These are phyloP conservation scores for Rhizopus arrhizus DNA, from an alignment of 371 early-diverging fungal genomes.

Conservation along the genomic window DNA sequence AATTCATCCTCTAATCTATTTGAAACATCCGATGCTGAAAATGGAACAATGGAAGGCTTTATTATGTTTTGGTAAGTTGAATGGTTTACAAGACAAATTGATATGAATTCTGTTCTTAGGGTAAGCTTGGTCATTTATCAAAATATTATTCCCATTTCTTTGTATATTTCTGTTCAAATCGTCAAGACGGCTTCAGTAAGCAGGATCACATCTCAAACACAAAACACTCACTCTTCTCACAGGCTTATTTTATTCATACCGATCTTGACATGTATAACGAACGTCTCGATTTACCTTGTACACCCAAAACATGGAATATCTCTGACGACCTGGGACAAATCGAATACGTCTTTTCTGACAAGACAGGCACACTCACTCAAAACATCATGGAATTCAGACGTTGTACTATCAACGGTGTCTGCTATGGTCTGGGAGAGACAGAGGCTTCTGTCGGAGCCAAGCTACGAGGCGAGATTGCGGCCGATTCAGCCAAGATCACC, in stretches of 20 bases:
- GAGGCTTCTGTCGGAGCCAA: slow-evolving; percentile 50
- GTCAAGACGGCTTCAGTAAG: slow-evolving; percentile 75
- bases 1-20: slow-evolving; percentile 37
- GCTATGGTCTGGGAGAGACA: slow-evolving; percentile 70
- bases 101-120: slow-evolving; percentile 21
- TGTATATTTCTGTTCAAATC: slow-evolving; percentile 95
- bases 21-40: slow-evolving; percentile 45
- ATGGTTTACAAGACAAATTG: no score
- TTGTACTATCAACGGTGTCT: slow-evolving; percentile 84
- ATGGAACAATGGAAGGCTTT: slow-evolving; percentile 52
- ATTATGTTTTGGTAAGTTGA: slow-evolving; percentile 50
- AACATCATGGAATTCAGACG: slow-evolving; percentile 82
- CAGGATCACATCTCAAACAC: no score
- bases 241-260: slow-evolving; percentile 81
- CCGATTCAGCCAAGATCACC: slow-evolving; percentile 29
- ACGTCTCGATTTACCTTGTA: slow-evolving; percentile 75
- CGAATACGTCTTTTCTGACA: slow-evolving; percentile 95
- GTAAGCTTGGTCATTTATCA: slow-evolving; percentile 52
- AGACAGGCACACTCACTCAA: slow-evolving; percentile 83
- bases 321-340: slow-evolving; percentile 87
- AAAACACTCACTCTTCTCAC: neutral
- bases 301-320: slow-evolving; percentile 88
- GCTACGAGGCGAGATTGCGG: slow-evolving; percentile 25
- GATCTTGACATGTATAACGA: slow-evolving; percentile 89
- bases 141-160: slow-evolving; percentile 83